A percentile compares a stretch with the other conserved stretches of the same genome.
Conservation (phyloP, 129 eudicot species). For the Centella asiatica region DNA sequence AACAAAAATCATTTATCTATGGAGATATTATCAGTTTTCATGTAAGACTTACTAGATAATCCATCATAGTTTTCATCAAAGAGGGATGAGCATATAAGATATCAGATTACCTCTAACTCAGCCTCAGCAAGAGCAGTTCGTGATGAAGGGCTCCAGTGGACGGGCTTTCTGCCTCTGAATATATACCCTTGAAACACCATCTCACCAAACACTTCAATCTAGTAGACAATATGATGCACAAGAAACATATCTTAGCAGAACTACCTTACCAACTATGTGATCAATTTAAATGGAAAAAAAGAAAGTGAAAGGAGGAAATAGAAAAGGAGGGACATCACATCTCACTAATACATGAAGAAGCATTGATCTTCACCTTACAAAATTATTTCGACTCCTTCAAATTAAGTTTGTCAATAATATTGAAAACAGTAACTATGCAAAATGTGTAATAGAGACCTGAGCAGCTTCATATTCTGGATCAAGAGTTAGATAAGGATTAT, state of each 20-base stretch:
- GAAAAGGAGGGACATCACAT: background rate
- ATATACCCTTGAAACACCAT: slow-evolving; percentile 86
- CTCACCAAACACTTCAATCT: slow-evolving; percentile 95
- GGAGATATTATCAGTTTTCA: background rate
- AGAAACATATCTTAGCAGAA: background rate
- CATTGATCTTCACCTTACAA: background rate
- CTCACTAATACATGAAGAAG: background rate
- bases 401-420: background rate
- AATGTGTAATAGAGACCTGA: slow-evolving; percentile 44
- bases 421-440: slow-evolving; percentile 1
- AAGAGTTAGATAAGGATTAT: slow-evolving; percentile 88
- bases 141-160: slow-evolving; percentile 99
- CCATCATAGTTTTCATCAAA: background rate
- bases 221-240: slow-evolving; percentile 15
- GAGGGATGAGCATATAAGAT: slow-evolving; percentile 2
- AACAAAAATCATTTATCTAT: background rate
- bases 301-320: background rate
- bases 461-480: slow-evolving; percentile 99
- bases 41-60: background rate
- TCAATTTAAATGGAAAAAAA: background rate
- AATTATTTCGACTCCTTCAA: background rate
- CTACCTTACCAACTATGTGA: background rate
- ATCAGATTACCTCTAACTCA: slow-evolving; percentile 68
- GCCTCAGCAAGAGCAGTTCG: slow-evolving; percentile 99
- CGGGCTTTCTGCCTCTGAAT: slow-evolving; percentile 95